Evolutionary conservation across 2,329 filamentous ascomycete species (phyloP).

Genomic region (Didymella lethalis): DNA sequence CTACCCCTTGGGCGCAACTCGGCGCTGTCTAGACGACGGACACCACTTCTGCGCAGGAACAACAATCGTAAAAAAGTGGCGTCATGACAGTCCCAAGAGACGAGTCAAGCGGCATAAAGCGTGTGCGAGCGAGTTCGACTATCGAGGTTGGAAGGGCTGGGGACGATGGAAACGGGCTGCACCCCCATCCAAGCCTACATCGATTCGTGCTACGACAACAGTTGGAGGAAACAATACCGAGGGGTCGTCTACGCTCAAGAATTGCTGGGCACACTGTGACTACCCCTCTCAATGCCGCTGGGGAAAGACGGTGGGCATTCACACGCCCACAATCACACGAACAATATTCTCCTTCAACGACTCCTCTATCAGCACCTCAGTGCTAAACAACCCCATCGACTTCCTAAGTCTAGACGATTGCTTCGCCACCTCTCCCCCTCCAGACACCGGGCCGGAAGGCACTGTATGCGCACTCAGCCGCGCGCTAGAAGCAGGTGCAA

Average conservation of each 20-base stretch:
- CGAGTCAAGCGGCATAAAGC: constrained; percentile 48
- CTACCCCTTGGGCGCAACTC: constrained; percentile 60
- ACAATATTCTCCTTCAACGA: not conserved
- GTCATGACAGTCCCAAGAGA: constrained; percentile 19
- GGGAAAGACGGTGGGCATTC: constrained; percentile 41
- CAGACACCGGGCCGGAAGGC: not conserved
- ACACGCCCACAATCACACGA: constrained; percentile 24
- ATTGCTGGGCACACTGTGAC: constrained; percentile 57
- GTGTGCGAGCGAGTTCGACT: constrained; percentile 63
- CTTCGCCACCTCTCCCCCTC: not conserved
- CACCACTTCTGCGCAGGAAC: constrained; percentile 63
- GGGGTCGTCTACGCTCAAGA: constrained; percentile 13
- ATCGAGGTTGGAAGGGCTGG: constrained; percentile 59
- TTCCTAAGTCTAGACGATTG: constrained; percentile 6
- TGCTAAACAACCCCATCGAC: not conserved
- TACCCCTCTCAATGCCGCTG: constrained; percentile 58
- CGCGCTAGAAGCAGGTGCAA: not conserved
- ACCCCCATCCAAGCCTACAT: no score
- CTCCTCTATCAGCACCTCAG: not conserved
- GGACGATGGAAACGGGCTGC: constrained; percentile 51
- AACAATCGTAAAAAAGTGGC: constrained; percentile 48
- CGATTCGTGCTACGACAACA: not conserved
- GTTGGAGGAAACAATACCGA: no score
- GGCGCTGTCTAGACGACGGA: constrained; percentile 62
- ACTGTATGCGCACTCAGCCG: not conserved